Base-by-base conservation (phyloP, 2,329 filamentous ascomycete genomes). In the Epichloe baconii region DNA sequence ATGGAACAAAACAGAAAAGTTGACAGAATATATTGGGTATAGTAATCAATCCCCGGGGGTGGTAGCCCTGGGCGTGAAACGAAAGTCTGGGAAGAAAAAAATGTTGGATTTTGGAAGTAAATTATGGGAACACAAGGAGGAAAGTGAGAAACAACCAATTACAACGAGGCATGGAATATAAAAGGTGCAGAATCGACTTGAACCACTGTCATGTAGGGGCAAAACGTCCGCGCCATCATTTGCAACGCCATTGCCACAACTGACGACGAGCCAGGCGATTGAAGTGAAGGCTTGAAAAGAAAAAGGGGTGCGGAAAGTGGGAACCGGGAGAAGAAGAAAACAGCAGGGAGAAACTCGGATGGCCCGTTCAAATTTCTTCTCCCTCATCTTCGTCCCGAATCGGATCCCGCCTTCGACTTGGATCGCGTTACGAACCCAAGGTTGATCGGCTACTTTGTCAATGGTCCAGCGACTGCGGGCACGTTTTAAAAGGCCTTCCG, bases 401-500 rank as follows among this genome's bases (percentile, higher is more conserved):
- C 68, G 72, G 38, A 83, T 64, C 1, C 78, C 80, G 5, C 74
- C 78, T 3, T 85, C 77, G 3, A 94, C 78, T 54, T 75, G 64
- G 45, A 97, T 83, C 2, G 84, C 90, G 37, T 77, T 76, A 48
- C 72, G 75, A 3, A 97, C 86, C 89, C 90, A 98, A 15, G 80
- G 76, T 52, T 78, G 75, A 51, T 78, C 76, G 40, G 79, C 80
- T 40, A 96, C 83, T 58, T 86, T 83, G 46, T 83, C 78, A 52
- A 97, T 68, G 8, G 76, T 76, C 79, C 86, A 89, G 48, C 93
- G 78, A 52, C 82, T 86, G 45, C 86, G 81, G 2, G 86, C 87
- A 55, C 94, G 82, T 68, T 87, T 91, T 52, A 98, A 68, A 17
- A 97, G 68, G 0, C 83, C 86, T 63, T 96, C 90, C 0, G 94